These are phyloP conservation scores for Cadophora gregata DNA, from an alignment of 2,329 filamentous ascomycete species.

Conservation along the genomic window DNA sequence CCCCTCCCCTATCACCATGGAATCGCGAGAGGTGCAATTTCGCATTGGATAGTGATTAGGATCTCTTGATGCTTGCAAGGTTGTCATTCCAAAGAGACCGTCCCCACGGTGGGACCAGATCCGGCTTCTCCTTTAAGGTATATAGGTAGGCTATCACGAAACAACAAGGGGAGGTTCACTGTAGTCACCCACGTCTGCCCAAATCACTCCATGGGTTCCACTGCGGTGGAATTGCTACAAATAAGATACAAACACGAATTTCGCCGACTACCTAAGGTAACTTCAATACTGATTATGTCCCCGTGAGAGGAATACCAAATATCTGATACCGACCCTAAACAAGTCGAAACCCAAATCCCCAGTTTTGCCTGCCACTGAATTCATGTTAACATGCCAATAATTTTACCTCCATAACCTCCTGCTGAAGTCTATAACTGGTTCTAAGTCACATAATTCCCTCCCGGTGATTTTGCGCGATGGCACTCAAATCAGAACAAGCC, in stretches of 20 bases:
- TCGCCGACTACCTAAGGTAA: not conserved
- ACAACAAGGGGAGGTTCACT: no score
- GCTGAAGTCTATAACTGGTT: not conserved
- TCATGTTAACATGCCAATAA: not conserved
- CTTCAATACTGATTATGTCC: not conserved
- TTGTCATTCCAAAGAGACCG: no score
- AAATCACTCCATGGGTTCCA: no score
- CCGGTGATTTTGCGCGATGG: not conserved
- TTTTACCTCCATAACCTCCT: not conserved
- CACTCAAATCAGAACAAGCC: not conserved
- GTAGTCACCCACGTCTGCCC: no score
- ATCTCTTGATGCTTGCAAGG: no score
- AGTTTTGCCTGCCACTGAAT: not conserved
- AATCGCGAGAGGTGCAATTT: no score
- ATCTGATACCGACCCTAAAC: not conserved
- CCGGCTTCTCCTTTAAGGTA: no score
- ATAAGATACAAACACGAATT: not conserved
- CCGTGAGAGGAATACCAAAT: not conserved
- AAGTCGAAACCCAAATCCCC: not conserved
- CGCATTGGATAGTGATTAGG: no score
- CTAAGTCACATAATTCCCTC: not conserved
- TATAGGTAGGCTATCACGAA: no score
- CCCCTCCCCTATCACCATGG: not conserved
- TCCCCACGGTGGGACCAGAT: no score
- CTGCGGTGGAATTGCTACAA: no score